Evolutionary conservation across 2,329 filamentous ascomycete genomes (phyloP).

Genomic region (Neospermospora avenae): DNA sequence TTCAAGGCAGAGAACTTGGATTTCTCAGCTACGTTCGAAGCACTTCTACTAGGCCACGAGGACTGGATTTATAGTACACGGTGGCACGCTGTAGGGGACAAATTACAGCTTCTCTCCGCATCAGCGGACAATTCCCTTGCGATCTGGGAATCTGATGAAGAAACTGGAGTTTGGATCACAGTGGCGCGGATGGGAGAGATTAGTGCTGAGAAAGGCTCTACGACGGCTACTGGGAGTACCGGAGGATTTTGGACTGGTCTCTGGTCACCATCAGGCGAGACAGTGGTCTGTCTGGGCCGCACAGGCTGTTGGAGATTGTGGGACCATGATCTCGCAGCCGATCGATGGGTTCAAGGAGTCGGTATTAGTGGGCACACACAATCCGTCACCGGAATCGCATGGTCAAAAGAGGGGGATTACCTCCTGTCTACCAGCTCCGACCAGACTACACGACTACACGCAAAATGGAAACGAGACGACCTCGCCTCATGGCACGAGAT

Average conservation of each 20-base stretch:
- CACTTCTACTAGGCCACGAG: constrained; percentile 88
- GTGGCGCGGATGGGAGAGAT: constrained; percentile 85
- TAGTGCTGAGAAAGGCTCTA: constrained; percentile 90
- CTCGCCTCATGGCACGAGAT: constrained; percentile 86
- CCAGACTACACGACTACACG: constrained; percentile 87
- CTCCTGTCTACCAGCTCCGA: constrained; percentile 86
- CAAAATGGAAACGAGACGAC: constrained; percentile 63
- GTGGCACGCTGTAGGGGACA: constrained; percentile 37
- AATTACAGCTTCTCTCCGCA: constrained; percentile 75
- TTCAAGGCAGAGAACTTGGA: constrained; percentile 58
- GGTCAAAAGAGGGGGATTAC: constrained; percentile 79
- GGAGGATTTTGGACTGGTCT: constrained; percentile 96
- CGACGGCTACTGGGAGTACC: constrained; percentile 91
- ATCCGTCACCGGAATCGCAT: constrained; percentile 77
- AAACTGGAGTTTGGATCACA: constrained; percentile 89
- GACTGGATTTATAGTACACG: constrained; percentile 93
- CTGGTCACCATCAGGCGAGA: constrained; percentile 76
- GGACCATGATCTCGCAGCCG: constrained; percentile 57
- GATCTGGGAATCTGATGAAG: constrained; percentile 83
- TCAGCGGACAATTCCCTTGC: constrained; percentile 94
- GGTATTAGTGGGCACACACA: constrained; percentile 82
- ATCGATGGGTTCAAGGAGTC: constrained; percentile 72
- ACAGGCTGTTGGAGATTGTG: constrained; percentile 93
- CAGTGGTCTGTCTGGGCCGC: constrained; percentile 78
- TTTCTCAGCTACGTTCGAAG: constrained; percentile 88